Conservation (phyloP, 768 basidiomycete species). For the Kondoa subrosea region DNA sequence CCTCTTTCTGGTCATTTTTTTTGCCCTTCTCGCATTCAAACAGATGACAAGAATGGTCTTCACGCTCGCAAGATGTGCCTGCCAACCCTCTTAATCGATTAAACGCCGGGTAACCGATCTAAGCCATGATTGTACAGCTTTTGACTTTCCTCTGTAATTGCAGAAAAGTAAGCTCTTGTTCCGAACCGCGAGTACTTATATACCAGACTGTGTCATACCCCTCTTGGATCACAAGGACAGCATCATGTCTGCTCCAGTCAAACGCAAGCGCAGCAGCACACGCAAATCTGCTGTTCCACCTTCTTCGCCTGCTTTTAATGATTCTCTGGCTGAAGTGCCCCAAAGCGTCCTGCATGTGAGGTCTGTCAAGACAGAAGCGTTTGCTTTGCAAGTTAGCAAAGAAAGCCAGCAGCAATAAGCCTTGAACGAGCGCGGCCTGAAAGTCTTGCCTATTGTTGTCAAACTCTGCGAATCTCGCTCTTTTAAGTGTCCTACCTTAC, state of each 20-base stretch:
- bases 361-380: background rate
- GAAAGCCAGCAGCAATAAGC: background rate
- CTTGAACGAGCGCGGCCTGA: background rate
- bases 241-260: background rate
- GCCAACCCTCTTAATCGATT: no score
- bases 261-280: background rate
- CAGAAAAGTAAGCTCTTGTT: no score
- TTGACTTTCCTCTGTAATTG: no score
- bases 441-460: background rate
- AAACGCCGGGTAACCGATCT: no score
- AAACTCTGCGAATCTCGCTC: background rate
- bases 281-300: background rate
- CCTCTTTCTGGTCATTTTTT: background rate
- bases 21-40: no score
- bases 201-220: no score
- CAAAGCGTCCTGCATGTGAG: background rate
- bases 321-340: background rate
- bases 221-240: no score
- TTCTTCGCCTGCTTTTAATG: background rate
- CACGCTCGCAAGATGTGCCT: no score
- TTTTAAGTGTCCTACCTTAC: background rate
- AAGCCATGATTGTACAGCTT: no score
- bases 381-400: background rate
- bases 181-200: no score
- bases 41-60: no score